Evolutionary conservation across 108 stramenopile genomes (phyloP).

Genomic region (Nitzschia sp.): DNA sequence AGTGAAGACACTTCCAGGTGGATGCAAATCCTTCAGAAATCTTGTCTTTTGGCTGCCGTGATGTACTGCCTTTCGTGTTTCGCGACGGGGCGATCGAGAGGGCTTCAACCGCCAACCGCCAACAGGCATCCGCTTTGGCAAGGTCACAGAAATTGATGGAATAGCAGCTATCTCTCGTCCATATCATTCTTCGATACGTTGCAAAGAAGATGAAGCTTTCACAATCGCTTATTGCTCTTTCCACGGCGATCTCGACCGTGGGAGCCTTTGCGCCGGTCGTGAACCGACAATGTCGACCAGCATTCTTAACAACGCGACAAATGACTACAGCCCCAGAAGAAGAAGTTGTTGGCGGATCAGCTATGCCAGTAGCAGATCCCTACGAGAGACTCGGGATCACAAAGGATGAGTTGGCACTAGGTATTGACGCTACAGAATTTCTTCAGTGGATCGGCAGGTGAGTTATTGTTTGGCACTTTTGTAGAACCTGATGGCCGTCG

Average conservation of each 20-base stretch:
- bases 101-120: too few species aligned
- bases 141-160: not conserved
- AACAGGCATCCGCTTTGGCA: not conserved
- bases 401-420: conserved; percentile 69
- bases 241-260: not conserved
- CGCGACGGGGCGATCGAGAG: too few species aligned
- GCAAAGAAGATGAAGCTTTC: conserved; percentile 3
- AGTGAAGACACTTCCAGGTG: not conserved
- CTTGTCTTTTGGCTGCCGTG: too few species aligned
- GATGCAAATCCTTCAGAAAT: too few species aligned
- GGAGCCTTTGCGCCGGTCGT: not conserved
- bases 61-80: too few species aligned
- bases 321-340: not conserved
- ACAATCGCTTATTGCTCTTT: not conserved
- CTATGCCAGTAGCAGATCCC: conserved; percentile 24
- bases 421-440: conserved; percentile 70
- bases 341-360: conserved; percentile 1
- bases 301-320: too few species aligned
- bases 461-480: too few species aligned
- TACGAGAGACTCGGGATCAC: conserved; percentile 45
- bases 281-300: not conserved
- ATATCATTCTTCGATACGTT: too few species aligned
- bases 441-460: conserved; percentile 79
- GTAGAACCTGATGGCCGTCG: too few species aligned
- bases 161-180: too few species aligned